These are phyloP conservation scores for Berberis vulgaris DNA, from an alignment of 164 flowering plant genomes.

Conservation along the genomic window DNA sequence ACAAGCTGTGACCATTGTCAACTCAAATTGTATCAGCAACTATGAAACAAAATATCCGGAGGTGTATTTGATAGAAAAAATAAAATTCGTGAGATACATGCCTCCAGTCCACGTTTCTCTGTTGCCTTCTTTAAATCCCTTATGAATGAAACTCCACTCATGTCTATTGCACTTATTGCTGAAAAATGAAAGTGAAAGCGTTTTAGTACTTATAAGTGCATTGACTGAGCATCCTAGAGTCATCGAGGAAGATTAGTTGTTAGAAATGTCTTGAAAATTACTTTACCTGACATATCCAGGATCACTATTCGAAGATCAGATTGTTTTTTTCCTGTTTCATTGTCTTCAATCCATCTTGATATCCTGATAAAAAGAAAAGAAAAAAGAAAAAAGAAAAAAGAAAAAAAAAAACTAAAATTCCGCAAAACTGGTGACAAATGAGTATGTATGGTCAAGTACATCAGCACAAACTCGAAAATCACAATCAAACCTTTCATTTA, in stretches of 20 bases:
- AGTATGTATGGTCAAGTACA: not conserved
- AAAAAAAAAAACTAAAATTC: not conserved
- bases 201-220: too few species aligned
- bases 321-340: constrained; percentile 6
- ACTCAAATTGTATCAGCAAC: not conserved
- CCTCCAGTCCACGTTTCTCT: constrained; percentile 54
- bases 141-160: constrained; percentile 58
- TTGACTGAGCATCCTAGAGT: too few species aligned
- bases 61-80: too few species aligned
- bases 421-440: not conserved
- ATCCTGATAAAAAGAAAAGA: constrained; percentile 28
- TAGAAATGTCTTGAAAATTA: not conserved
- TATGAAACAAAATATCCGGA: not conserved
- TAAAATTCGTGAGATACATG: constrained; percentile 9
- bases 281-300: not conserved
- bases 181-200: constrained; percentile 5
- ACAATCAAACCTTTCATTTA: constrained; percentile 62
- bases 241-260: not conserved
- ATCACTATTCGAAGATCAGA: not conserved
- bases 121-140: constrained; percentile 50
- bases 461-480: not conserved
- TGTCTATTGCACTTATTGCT: constrained; percentile 79
- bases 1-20: constrained; percentile 41
- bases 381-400: not conserved
- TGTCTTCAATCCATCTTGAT: constrained; percentile 46